Evolutionary conservation across 768 basidiomycete species (phyloP), one percentile per base, ranked within the genome.

Genomic region (Piloderma croceum): DNA sequence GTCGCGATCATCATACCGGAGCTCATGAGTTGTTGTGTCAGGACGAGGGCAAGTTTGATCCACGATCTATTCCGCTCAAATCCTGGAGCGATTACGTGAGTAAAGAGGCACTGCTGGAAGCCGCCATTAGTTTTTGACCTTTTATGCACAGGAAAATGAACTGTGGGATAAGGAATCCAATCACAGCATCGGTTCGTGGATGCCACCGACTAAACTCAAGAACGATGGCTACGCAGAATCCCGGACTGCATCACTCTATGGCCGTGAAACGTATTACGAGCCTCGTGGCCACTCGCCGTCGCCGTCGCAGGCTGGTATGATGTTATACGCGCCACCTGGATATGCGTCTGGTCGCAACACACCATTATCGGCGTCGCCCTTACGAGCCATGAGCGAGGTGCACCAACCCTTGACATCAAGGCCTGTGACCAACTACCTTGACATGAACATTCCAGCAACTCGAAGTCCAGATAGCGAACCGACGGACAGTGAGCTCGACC

Each of bases 1-100:
- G 21, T 23, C 36, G 38, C 9, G 7, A 22, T 7, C 20, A 11
- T 19, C 17, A 25, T 29, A 34, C 44, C 19, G 49, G 33, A 43
- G 6, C 47, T 46, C 4, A 55, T 19, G 20, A 18, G 7, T 24
- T 35, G 45, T 31, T 19, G 19, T 32, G 39, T 10, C 44, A 92
- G 90, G 96, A 98, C 49, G 94, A 98, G 62, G 94, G 94, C 57
- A 92, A 92, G 62, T 99, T 97, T 38, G 93, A 99, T 64, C 89
- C 92, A 4, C 74, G 83, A 7, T 74, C 81, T 6, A 97, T 99
- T 49, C 94, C 94, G 6, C 73, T 97, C 50, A 97, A 97, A 67
- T 90, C 85, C 1, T 98, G 96, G 94, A 89, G 80, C 44, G 92
- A 96, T 50, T 96, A 94, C 53, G 90, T 91, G 61, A 50, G 80